These are phyloP conservation scores for Phaeophleospora eucalypticola DNA, from an alignment of 2,329 filamentous ascomycete genomes.

Conservation along the genomic window DNA sequence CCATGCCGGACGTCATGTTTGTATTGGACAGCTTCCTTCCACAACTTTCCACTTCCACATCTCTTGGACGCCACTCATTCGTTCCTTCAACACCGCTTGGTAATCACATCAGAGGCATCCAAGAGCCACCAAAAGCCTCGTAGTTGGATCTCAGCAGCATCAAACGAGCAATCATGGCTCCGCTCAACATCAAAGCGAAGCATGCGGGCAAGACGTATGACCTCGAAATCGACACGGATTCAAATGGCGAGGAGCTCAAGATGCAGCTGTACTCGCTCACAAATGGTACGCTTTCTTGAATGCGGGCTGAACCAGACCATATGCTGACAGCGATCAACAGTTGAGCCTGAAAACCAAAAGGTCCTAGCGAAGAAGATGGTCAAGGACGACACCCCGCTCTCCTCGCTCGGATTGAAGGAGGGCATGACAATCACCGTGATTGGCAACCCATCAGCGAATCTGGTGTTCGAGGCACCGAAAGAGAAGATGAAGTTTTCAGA, in stretches of 20 bases:
- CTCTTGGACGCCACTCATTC: background rate
- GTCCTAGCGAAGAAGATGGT: constrained; percentile 91
- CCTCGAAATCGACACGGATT: constrained; percentile 79
- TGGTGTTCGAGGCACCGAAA: constrained; percentile 63
- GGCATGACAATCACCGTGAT: constrained; percentile 94
- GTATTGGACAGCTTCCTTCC: background rate
- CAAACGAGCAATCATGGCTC: background rate
- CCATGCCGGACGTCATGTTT: background rate
- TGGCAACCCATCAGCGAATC: constrained; percentile 73
- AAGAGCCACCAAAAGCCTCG: too few relatives aligned
- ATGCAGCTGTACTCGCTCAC: constrained; percentile 93
- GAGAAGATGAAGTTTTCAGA: constrained; percentile 85
- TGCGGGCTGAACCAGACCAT: background rate
- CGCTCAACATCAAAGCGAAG: constrained; percentile 46
- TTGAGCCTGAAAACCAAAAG: constrained; percentile 95
- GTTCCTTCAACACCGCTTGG: background rate
- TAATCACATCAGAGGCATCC: background rate
- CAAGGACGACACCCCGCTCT: constrained; percentile 89
- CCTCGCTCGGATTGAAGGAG: constrained; percentile 77
- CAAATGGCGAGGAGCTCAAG: constrained; percentile 90
- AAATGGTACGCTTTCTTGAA: constrained; percentile 47
- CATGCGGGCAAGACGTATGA: constrained; percentile 95
- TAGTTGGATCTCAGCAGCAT: background rate
- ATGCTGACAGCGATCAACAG: background rate
- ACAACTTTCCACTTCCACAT: background rate